These are phyloP conservation scores for Parathielavia hyrcaniae DNA, from an alignment of 495 filamentous ascomycete species.

Conservation along the genomic window DNA sequence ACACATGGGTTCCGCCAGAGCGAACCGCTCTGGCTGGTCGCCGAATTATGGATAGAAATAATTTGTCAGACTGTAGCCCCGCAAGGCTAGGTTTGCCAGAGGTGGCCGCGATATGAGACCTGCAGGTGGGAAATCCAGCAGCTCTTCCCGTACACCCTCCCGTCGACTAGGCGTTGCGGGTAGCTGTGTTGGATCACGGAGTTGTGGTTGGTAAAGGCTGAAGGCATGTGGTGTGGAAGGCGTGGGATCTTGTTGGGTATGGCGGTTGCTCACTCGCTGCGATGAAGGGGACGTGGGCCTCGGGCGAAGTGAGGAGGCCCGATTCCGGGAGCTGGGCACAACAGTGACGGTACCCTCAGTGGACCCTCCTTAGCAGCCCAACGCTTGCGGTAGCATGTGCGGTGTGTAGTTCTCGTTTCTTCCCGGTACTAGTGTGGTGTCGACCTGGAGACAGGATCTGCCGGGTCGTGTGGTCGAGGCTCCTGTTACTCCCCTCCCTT, in stretches of 20 bases:
- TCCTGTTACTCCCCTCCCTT: conserved; percentile 23
- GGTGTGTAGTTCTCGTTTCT: conserved; percentile 11
- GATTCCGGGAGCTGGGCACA: conserved; percentile 28
- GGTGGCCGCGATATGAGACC: conserved; percentile 4
- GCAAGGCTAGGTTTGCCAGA: conserved; percentile 36
- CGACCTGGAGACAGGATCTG: conserved; percentile 3
- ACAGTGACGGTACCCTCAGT: conserved; percentile 24
- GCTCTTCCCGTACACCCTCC: conserved; percentile 12
- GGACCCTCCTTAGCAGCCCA: conserved; percentile 33
- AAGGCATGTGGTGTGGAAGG: conserved; percentile 36
- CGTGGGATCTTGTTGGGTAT: conserved; percentile 22
- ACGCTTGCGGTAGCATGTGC: conserved; percentile 29
- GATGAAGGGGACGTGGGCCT: conserved; percentile 7
- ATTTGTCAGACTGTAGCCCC: conserved; percentile 45
- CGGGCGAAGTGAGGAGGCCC: conserved; percentile 21
- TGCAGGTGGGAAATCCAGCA: background rate
- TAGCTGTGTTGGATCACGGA: conserved; percentile 11
- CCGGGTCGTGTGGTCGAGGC: background rate
- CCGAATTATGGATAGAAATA: conserved; percentile 50
- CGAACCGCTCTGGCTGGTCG: conserved; percentile 62
- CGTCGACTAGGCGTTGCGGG: conserved; percentile 11
- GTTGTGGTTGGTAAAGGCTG: conserved; percentile 27
- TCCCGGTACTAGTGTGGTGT: conserved; percentile 12
- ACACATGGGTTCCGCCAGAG: conserved; percentile 69
- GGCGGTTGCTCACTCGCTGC: conserved; percentile 21